Conservation (phyloP, 352 stramenopile genomes). For the Elongisporangium anandrum region DNA sequence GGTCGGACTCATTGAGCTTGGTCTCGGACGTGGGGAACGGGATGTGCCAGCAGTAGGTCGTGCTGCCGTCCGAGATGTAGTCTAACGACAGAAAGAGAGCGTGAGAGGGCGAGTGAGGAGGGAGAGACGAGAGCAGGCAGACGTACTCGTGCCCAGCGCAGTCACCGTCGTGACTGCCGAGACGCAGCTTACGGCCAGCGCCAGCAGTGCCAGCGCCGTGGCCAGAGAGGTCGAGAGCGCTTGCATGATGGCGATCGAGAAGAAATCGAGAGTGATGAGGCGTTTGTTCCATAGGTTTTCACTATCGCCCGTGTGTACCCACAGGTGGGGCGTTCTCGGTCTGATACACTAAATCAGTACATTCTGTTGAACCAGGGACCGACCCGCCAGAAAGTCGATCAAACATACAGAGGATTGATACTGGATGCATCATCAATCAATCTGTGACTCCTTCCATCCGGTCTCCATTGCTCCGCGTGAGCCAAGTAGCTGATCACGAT, state of each 20-base stretch:
- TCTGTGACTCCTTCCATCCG: background rate
- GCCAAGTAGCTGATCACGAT: background rate
- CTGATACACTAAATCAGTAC: background rate
- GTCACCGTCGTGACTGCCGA: background rate
- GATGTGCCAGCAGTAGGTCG: constrained; percentile 59
- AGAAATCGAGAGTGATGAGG: background rate
- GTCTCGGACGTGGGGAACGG: constrained; percentile 25
- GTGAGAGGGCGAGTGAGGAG: background rate
- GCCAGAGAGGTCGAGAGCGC: constrained; percentile 5
- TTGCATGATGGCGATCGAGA: constrained; percentile 8
- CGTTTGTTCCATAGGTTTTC: background rate
- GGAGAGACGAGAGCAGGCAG: background rate
- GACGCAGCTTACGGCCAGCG: constrained; percentile 2
- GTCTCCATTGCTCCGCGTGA: background rate
- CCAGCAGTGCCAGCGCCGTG: constrained; percentile 8
- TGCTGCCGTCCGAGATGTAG: constrained; percentile 32
- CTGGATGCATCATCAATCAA: background rate
- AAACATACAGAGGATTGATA: background rate
- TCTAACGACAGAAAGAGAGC: constrained; percentile 12
- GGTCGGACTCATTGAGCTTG: constrained; percentile 40
- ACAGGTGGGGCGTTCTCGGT: background rate
- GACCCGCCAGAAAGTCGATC: no score
- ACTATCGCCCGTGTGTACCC: background rate
- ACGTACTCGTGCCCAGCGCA: constrained; percentile 48
- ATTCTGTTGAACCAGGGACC: background rate